phyloP scores from a whole-genome alignment of 306 rosid genomes.

The Lotus japonicus region DNA sequence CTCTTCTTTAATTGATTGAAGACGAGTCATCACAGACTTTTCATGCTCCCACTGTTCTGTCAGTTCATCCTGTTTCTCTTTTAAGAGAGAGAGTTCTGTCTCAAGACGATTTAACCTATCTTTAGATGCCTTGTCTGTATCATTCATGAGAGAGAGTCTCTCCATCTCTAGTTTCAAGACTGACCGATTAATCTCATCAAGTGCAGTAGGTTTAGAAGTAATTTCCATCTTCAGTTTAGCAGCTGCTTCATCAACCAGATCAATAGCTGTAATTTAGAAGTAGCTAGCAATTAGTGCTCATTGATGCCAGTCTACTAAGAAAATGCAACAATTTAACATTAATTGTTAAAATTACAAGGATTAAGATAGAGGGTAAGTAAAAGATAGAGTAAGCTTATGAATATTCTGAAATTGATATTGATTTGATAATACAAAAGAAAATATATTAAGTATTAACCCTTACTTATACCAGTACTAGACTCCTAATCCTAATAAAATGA shows the following conservation, averaged over 20 bases:
- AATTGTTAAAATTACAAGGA: neutral
- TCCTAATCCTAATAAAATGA: neutral
- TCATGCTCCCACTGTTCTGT: conserved; percentile 96
- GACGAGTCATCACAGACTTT: conserved; percentile 86
- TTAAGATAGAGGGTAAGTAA: neutral
- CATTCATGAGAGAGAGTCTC: conserved; percentile 85
- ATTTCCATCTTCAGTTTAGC: conserved; percentile 98
- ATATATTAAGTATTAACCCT: neutral
- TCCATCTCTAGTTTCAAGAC: conserved; percentile 97
- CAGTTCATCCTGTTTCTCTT: conserved; percentile 76
- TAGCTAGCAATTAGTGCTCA: conserved; percentile 13
- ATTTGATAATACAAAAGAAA: neutral
- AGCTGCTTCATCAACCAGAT: conserved; percentile 98
- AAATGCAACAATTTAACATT: neutral
- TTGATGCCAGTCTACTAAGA: neutral
- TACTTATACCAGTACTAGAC: neutral
- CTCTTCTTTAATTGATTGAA: conserved; percentile 98
- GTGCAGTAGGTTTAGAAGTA: conserved; percentile 92
- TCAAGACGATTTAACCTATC: conserved; percentile 86
- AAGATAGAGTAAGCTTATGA: neutral
- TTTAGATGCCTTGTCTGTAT: conserved; percentile 87
- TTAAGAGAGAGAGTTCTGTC: conserved; percentile 74
- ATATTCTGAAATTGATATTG: too few species aligned
- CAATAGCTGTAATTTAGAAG: conserved; percentile 67
- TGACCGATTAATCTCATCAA: conserved; percentile 94